Base-by-base conservation (phyloP, 768 basidiomycete species). In the Cyathus striatus region DNA sequence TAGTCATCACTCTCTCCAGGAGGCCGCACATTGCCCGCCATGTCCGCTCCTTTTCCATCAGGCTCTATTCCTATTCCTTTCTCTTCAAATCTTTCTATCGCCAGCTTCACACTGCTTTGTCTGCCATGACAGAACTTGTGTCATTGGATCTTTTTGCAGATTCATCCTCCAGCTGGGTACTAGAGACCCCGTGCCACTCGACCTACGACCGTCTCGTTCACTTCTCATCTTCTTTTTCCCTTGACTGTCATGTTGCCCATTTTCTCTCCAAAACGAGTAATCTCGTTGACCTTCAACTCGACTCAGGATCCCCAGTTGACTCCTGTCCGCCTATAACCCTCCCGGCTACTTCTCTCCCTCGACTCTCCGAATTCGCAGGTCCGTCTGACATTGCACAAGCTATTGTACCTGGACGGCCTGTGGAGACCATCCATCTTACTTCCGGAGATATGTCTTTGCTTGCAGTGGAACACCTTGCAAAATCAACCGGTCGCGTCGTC, bases 341-440 rank as follows among this genome's bases (percentile, higher is more conserved):
- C 53, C 73, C 52, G 60, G 65, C 33, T 34, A 52, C 52, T 42
- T 58, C 61, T 23, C 48, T 73, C n/a, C 67, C 72, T 34, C 63
- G 49, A 40, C 66, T 89, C 43, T 60, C 64, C 39, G 75, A 79
- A 33, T 81, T 87, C 57, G 72, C 74, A 40, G 86, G 84, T 17
- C 78, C 85, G 16, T 65, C 75, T 23, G 62, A 70, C 39, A 70
- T 71, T 17, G 81, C 85, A 18, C 62, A 67, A 40, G 59, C 64
- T 20, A 62, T 88, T 51, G 70, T 84, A 3, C 83, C 82, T 34
- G 78, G 80, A 13, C 76, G 86, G 17, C 84, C 86, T 7, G 69
- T 88, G 27, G 64, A 75, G 47, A 72, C 71, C 53, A 70, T 89
- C 38, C 76, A 80, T 57, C 70, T 89, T 43, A 73, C 70, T 45